phyloP scores from a whole-genome alignment of 306 rosid genomes.

The Oxytropis ochrocephala region DNA sequence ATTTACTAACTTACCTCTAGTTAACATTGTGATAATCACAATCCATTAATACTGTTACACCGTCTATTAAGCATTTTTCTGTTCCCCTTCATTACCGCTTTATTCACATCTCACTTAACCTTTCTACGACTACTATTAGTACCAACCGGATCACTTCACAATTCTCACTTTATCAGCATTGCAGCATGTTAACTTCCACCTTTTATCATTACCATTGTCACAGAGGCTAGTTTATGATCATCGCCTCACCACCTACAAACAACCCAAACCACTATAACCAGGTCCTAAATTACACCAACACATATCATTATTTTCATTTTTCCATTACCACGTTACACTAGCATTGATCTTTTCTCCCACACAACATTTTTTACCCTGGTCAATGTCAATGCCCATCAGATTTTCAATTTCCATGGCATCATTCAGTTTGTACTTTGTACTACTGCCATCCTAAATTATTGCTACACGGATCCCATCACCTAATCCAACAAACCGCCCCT shows the following conservation, averaged over 20 bases:
- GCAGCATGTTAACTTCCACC: background rate
- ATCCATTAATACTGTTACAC: background rate
- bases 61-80: background rate
- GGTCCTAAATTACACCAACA: background rate
- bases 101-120: background rate
- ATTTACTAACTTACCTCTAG: background rate
- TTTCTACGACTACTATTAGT: background rate
- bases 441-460: background rate
- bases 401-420: background rate
- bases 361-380: background rate
- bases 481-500: background rate
- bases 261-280: background rate
- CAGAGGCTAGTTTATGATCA: background rate
- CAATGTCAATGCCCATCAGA: background rate
- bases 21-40: background rate
- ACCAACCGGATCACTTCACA: background rate
- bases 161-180: background rate
- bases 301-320: background rate
- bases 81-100: background rate
- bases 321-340: background rate
- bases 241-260: background rate
- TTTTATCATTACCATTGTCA: background rate
- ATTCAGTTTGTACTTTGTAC: background rate
- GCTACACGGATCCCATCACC: background rate
- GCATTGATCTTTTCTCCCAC: background rate